Evolutionary conservation across 345 rosid genomes (phyloP).

Genomic region (Gossypium arboreum): DNA sequence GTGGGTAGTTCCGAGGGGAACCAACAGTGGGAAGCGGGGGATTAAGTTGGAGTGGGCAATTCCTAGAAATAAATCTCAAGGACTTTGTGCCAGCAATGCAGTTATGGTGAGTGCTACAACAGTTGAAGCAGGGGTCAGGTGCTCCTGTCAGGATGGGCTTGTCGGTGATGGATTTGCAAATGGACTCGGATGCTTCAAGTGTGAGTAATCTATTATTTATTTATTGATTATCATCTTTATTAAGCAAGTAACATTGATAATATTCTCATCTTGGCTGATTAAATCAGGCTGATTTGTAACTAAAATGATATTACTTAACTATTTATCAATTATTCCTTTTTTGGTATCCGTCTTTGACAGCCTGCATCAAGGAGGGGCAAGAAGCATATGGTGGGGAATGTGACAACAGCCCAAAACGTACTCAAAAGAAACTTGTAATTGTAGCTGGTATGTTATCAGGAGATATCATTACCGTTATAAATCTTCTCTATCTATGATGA

Average conservation of each 20-base stretch:
- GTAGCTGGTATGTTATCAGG: conserved; percentile 46
- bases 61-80: conserved; percentile 46
- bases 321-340: not conserved
- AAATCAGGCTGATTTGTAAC: not conserved
- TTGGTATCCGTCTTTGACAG: conserved; percentile 28
- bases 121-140: conserved; percentile 54
- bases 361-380: conserved; percentile 53
- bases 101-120: conserved; percentile 53
- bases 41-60: conserved; percentile 83
- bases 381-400: conserved; percentile 50
- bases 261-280: not conserved
- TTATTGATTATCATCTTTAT: not conserved
- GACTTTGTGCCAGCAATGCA: conserved; percentile 46
- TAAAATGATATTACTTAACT: not conserved
- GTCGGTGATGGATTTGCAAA: conserved; percentile 63
- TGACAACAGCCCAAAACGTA: conserved; percentile 30
- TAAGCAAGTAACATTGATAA: too few species aligned
- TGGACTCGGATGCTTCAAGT: conserved; percentile 65
- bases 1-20: conserved; percentile 63
- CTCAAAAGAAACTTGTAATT: conserved; percentile 40
- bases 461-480: not conserved
- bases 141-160: conserved; percentile 62
- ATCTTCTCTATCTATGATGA: not conserved
- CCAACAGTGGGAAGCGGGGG: conserved; percentile 55
- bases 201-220: conserved; percentile 33